These are phyloP conservation scores for Camellia sinensis DNA, from an alignment of 148 eudicot genomes.

Conservation along the genomic window DNA sequence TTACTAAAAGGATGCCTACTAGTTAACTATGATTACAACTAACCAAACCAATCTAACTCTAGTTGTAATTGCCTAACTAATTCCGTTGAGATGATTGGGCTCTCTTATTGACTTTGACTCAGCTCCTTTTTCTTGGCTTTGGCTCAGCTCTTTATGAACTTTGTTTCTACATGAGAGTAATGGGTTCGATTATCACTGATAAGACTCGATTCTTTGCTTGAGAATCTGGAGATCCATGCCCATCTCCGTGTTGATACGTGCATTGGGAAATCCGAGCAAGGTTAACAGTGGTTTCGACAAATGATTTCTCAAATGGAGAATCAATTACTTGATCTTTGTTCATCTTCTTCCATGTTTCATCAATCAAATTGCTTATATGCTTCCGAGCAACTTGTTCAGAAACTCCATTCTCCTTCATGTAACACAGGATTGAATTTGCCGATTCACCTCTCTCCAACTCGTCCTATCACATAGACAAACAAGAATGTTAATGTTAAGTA, in stretches of 20 bases:
- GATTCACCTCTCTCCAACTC: conserved; percentile 34
- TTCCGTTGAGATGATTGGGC: no score
- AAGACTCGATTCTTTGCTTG: conserved; percentile 14
- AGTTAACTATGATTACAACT: no score
- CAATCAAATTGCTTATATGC: conserved; percentile 26
- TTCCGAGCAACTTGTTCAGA: conserved; percentile 24
- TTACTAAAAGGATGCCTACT: no score
- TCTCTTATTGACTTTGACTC: no score
- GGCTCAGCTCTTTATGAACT: no score
- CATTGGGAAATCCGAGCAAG: conserved; percentile 28
- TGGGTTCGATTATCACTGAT: conserved; percentile 31
- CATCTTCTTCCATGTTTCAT: conserved; percentile 30
- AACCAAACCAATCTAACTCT: no score
- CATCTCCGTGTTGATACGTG: conserved; percentile 40
- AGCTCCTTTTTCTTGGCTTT: no score
- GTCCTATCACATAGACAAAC: neutral
- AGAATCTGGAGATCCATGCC: conserved; percentile 26
- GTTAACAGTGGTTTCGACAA: conserved; percentile 21
- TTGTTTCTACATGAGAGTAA: neutral
- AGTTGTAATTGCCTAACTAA: no score
- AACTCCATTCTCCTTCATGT: conserved; percentile 24
- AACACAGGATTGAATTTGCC: conserved; percentile 27
- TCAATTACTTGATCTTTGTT: conserved; percentile 9
- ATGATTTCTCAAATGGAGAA: conserved; percentile 13
- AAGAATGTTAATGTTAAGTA: no score